Evolutionary conservation across 2,329 filamentous ascomycete species (phyloP).

Genomic region (Colletotrichum lindemuthianum): DNA sequence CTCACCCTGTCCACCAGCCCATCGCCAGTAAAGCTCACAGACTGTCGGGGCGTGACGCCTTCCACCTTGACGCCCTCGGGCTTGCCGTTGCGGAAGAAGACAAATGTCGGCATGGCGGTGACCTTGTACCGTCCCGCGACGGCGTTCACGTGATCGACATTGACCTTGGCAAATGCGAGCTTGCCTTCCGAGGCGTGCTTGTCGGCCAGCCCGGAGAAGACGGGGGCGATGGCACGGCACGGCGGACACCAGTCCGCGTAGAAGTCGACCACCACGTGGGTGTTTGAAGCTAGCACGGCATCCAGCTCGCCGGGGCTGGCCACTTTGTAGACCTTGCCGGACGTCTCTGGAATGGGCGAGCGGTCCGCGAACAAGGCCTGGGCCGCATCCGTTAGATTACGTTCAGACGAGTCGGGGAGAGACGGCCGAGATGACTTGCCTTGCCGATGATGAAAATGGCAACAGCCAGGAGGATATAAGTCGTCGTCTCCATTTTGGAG

Average conservation of each 20-base stretch:
- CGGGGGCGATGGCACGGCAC: slow-evolving; percentile 58
- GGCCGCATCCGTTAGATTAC: background rate
- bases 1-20: slow-evolving; percentile 44
- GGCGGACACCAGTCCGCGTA: slow-evolving; percentile 62
- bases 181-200: slow-evolving; percentile 45
- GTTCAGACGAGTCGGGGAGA: background rate
- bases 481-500: slow-evolving; percentile 10
- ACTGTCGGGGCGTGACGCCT: slow-evolving; percentile 20
- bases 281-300: slow-evolving; percentile 49
- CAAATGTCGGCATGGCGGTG: slow-evolving; percentile 67
- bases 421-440: background rate
- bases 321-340: slow-evolving; percentile 49
- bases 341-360: slow-evolving; percentile 52
- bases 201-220: slow-evolving; percentile 56
- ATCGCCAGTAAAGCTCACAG: slow-evolving; percentile 40
- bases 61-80: slow-evolving; percentile 39
- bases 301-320: slow-evolving; percentile 46
- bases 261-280: slow-evolving; percentile 59
- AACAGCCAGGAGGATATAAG: slow-evolving; percentile 3
- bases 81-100: slow-evolving; percentile 66
- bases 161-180: slow-evolving; percentile 67
- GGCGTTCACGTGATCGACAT: slow-evolving; percentile 64
- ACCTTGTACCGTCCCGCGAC: slow-evolving; percentile 61
- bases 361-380: slow-evolving; percentile 40
- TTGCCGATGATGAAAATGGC: slow-evolving; percentile 13